phyloP scores from a whole-genome alignment of 2,329 filamentous ascomycete genomes.

The Pseudopyrenochaeta lycopersici region DNA sequence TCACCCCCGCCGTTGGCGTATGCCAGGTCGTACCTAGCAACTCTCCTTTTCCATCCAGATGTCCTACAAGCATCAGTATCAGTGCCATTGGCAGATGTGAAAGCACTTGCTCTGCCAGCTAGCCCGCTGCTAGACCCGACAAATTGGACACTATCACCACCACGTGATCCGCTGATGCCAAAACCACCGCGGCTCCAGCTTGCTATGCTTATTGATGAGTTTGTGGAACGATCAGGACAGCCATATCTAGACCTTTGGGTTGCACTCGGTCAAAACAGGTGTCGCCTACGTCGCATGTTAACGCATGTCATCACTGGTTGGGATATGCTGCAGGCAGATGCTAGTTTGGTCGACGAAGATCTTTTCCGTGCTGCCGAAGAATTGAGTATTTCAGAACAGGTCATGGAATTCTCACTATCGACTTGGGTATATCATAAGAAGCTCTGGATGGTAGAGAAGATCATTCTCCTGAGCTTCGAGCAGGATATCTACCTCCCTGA shows the following conservation, averaged over 20 bases:
- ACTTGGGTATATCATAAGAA: conserved; percentile 94
- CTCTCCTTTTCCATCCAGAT: conserved; percentile 76
- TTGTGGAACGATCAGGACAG: conserved; percentile 65
- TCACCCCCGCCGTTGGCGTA: conserved; percentile 86
- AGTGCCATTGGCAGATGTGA: conserved; percentile 84
- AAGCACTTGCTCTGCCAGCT: conserved; percentile 76
- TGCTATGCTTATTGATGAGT: conserved; percentile 72
- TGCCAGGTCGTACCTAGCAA: conserved; percentile 80
- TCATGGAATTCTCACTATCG: conserved; percentile 76
- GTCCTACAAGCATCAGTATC: conserved; percentile 71
- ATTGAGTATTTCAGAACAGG: conserved; percentile 50
- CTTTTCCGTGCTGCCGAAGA: conserved; percentile 49
- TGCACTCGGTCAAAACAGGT: conserved; percentile 87
- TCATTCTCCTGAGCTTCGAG: conserved; percentile 93
- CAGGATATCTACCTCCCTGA: conserved; percentile 87
- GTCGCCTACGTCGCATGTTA: conserved; percentile 86
- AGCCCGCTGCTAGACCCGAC: conserved; percentile 74
- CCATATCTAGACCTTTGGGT: conserved; percentile 86
- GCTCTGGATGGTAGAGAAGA: conserved; percentile 84
- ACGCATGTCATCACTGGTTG: conserved; percentile 84
- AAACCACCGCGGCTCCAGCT: conserved; percentile 78
- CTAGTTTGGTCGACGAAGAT: conserved; percentile 60
- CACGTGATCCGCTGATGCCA: conserved; percentile 56
- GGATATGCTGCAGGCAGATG: conserved; percentile 81
- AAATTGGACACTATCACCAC: conserved; percentile 77